These are phyloP conservation scores for Plantago coronopus DNA, from an alignment of 305 asterid species.

Conservation along the genomic window DNA sequence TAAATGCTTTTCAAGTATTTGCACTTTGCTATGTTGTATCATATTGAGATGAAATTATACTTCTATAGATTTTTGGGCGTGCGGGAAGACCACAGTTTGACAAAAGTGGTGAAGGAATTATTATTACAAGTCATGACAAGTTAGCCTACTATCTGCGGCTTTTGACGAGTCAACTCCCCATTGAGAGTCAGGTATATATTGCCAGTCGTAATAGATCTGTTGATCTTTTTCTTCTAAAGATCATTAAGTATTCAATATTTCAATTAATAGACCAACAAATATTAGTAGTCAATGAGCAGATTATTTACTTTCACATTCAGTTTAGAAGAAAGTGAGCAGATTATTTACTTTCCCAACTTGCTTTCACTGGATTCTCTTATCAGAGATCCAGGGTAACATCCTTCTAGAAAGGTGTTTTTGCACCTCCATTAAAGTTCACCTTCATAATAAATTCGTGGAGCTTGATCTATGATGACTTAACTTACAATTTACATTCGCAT, in stretches of 20 bases:
- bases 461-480: too few species aligned
- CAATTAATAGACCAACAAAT: too few species aligned
- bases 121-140: constrained; percentile 83
- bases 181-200: constrained; percentile 88
- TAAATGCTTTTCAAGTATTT: constrained; percentile 16
- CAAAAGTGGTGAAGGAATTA: constrained; percentile 98
- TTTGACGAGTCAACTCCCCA: constrained; percentile 93
- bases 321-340: too few species aligned
- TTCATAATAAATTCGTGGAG: too few species aligned
- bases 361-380: too few species aligned
- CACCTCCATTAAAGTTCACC: too few species aligned
- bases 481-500: too few species aligned
- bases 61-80: constrained; percentile 88
- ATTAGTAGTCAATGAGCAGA: too few species aligned
- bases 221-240: not conserved
- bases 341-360: too few species aligned
- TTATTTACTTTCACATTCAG: too few species aligned
- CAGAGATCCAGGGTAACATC: too few species aligned
- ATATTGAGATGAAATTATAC: constrained; percentile 29
- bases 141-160: constrained; percentile 87
- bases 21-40: constrained; percentile 5
- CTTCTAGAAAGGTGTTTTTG: too few species aligned
- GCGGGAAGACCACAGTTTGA: constrained; percentile 99
- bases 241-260: not conserved
- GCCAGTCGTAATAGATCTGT: constrained; percentile 14